These are phyloP conservation scores for Clathrospora elynae DNA, from an alignment of 2,329 filamentous ascomycete species.

Conservation along the genomic window DNA sequence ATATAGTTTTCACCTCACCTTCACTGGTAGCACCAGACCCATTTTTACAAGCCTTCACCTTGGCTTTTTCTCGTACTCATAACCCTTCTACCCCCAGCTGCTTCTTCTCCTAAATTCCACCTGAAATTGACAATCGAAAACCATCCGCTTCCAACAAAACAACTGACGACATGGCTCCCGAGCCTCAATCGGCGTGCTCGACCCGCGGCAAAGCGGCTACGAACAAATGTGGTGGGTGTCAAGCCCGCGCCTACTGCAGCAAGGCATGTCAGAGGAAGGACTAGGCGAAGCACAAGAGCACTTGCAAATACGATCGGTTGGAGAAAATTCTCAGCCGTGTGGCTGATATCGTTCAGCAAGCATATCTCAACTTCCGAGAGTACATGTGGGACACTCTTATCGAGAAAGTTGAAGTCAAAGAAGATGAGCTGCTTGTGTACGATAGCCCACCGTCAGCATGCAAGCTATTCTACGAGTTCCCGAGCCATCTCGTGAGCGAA, in stretches of 20 bases:
- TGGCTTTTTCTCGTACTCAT: too few species aligned
- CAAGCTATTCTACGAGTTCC: slow-evolving; percentile 3
- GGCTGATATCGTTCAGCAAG: slow-evolving; percentile 3
- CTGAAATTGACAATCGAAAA: too few species aligned
- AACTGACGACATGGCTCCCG: slow-evolving; percentile 1
- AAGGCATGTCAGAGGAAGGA: slow-evolving; percentile 7
- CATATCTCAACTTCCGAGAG: slow-evolving; percentile 12
- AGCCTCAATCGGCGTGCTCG: background rate
- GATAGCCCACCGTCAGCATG: background rate
- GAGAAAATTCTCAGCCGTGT: slow-evolving; percentile 1
- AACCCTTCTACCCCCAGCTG: too few species aligned
- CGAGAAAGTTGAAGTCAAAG: background rate
- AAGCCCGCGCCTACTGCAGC: slow-evolving; percentile 1
- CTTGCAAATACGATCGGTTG: background rate
- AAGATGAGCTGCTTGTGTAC: background rate
- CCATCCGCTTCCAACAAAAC: too few species aligned
- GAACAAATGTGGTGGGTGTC: slow-evolving; percentile 8
- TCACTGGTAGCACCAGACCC: too few species aligned
- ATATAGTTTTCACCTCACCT: too few species aligned
- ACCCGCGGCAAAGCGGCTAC: slow-evolving; percentile 1
- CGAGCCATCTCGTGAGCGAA: background rate
- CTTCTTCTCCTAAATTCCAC: too few species aligned
- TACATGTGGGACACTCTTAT: slow-evolving; percentile 7
- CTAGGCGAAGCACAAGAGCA: slow-evolving; percentile 4
- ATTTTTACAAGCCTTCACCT: too few species aligned